phyloP scores from a whole-genome alignment of 2,329 filamentous ascomycete species.

The Beauveria varroae region DNA sequence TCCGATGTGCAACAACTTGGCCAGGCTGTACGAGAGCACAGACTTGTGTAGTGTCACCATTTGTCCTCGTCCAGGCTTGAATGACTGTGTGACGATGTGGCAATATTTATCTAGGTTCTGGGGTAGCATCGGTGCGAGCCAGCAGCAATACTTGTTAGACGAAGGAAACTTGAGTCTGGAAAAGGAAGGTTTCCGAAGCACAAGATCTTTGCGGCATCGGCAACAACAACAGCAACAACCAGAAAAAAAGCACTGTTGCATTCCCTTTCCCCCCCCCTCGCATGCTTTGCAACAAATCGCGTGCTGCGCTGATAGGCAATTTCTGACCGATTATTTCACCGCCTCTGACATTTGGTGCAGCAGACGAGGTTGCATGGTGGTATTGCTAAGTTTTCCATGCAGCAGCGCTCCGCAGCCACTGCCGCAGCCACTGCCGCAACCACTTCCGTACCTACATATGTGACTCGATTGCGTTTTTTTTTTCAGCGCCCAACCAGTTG shows the following conservation, averaged over 20 bases:
- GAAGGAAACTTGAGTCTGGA: not conserved
- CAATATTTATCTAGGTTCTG: not conserved
- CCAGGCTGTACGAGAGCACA: not conserved
- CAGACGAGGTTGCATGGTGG: not conserved
- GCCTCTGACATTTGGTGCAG: not conserved
- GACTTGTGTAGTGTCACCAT: too few species aligned
- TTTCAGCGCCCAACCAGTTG: not conserved
- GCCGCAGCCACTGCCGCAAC: not conserved
- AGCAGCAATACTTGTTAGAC: not conserved
- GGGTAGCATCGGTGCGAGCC: not conserved
- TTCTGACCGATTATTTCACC: constrained; percentile 2
- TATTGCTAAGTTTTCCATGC: not conserved
- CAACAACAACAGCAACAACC: too few species aligned
- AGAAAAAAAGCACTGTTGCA: too few species aligned
- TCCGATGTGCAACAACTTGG: not conserved
- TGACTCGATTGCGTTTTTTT: not conserved
- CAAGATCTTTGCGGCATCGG: not conserved
- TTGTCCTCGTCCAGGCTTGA: too few species aligned
- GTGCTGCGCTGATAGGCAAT: not conserved
- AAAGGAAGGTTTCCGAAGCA: not conserved
- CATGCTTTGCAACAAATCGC: too few species aligned
- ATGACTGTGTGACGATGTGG: not conserved
- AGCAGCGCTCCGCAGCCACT: not conserved
- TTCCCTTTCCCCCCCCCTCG: too few species aligned
- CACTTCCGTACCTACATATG: not conserved